Conservation (phyloP, 2,329 filamentous ascomycete genomes). For the Paecilomyces fulvus region DNA sequence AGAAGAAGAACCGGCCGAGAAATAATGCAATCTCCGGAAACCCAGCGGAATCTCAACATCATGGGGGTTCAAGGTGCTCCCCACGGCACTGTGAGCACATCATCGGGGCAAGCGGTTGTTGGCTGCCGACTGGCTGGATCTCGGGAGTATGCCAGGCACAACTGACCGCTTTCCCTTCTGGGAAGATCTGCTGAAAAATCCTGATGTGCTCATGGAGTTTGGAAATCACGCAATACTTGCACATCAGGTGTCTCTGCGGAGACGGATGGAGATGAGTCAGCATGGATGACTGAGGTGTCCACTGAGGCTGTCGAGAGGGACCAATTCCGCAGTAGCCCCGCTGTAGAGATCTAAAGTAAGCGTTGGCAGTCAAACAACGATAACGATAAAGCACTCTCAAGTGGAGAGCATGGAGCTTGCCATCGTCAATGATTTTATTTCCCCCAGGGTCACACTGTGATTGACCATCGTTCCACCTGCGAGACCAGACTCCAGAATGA, state of each 20-base stretch:
- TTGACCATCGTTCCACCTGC: no score
- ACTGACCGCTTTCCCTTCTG: slow-evolving; percentile 19
- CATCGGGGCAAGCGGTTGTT: background rate
- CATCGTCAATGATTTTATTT: no score
- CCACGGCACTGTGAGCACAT: slow-evolving; percentile 4
- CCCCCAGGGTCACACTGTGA: no score
- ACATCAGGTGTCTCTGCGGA: slow-evolving; percentile 8
- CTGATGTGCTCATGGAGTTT: slow-evolving; percentile 19
- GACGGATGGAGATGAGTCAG: slow-evolving; percentile 12
- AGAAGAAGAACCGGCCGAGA: background rate
- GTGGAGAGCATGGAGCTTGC: background rate
- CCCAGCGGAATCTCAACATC: slow-evolving; percentile 3
- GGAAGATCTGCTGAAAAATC: slow-evolving; percentile 17
- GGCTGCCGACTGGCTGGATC: background rate
- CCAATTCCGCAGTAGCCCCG: background rate
- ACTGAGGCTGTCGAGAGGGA: background rate
- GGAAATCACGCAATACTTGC: slow-evolving; percentile 36
- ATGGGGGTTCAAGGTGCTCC: slow-evolving; percentile 1
- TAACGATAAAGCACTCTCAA: background rate
- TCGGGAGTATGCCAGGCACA: background rate
- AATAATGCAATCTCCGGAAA: background rate
- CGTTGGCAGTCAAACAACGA: background rate
- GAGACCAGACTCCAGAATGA: background rate
- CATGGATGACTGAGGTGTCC: background rate
- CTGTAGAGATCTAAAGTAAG: background rate